Evolutionary conservation across 169 alveolate genomes (phyloP).

Genomic region (Plasmodium malariae): DNA sequence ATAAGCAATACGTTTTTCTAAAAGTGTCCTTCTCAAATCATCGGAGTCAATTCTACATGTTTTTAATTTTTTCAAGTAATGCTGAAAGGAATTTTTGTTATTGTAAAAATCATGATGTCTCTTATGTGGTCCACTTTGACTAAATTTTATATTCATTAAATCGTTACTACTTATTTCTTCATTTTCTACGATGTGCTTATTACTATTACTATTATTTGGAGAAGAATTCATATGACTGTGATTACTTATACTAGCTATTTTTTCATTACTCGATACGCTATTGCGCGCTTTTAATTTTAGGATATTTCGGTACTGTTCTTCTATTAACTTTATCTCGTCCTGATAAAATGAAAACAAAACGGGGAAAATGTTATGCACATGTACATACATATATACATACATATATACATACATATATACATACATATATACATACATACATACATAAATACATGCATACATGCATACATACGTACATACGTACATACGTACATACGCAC

Average conservation of each 20-base stretch:
- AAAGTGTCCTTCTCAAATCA: slow-evolving; percentile 22
- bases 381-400: background rate
- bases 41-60: slow-evolving; percentile 65
- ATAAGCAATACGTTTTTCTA: slow-evolving; percentile 35
- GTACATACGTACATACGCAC: background rate
- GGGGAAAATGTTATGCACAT: background rate
- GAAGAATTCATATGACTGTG: too few species aligned
- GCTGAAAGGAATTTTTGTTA: slow-evolving; percentile 57
- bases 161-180: slow-evolving; percentile 12
- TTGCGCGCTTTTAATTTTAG: slow-evolving; percentile 24
- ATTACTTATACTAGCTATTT: background rate
- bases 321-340: slow-evolving; percentile 28
- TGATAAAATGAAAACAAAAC: background rate
- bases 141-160: slow-evolving; percentile 14
- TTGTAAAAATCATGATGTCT: slow-evolving; percentile 50
- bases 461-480: background rate
- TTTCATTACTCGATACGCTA: background rate
- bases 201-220: background rate
- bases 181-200: background rate
- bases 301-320: slow-evolving; percentile 12
- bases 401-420: background rate
- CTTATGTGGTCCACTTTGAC: slow-evolving; percentile 47
- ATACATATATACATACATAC: background rate
- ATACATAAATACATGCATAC: background rate
- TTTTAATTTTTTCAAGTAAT: slow-evolving; percentile 57